Base-by-base conservation (phyloP, 1,284 basidiomycete species). In the Ceratobasidium sp. region DNA sequence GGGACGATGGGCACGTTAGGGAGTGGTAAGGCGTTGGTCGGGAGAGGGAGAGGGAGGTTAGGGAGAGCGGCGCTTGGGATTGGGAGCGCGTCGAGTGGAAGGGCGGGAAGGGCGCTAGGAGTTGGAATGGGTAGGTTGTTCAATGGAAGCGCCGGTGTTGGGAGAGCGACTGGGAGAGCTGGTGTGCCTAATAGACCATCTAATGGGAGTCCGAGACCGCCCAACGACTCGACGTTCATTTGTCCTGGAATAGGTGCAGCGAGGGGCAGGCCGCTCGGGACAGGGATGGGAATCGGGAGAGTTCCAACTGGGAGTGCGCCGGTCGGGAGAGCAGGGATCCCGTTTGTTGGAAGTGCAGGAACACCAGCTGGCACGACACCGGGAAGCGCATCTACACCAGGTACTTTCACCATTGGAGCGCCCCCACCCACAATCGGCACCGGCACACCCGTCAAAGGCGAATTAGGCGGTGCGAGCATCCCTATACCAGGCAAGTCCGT, bases 321-420 rank as follows among this genome's bases (percentile, higher is more conserved):
- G 15, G 50, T 51, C 24, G 50, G 50, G 24, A 51, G 50, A 51
- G 50, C 50, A n/a, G 50, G 50, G 6, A 51, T 51, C 50, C 19
- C 50, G 6, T 7, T 24, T 17, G 50, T 5, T 24, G 15, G 6
- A 41, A 41, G 6, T 41, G 6, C 50, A 51, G 50, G 19, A 51
- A 17, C 50, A 24, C 50, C 19, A 6, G n/a, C n/a, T n/a, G n/a
- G n/a, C n/a, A n/a, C n/a, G n/a, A n/a, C n/a, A n/a, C n/a, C n/a
- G n/a, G n/a, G n/a, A n/a, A n/a, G n/a, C n/a, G n/a, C n/a, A n/a
- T n/a, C n/a, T n/a, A n/a, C n/a, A n/a, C n/a, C n/a, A n/a, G n/a
- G n/a, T n/a, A n/a, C n/a, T n/a, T n/a, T n/a, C n/a, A n/a, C n/a
- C n/a, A n/a, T n/a, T n/a, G n/a, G n/a, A n/a, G n/a, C n/a, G n/a